phyloP scores from a whole-genome alignment of 345 rosid genomes.

The Eucalyptus pauciflora region DNA sequence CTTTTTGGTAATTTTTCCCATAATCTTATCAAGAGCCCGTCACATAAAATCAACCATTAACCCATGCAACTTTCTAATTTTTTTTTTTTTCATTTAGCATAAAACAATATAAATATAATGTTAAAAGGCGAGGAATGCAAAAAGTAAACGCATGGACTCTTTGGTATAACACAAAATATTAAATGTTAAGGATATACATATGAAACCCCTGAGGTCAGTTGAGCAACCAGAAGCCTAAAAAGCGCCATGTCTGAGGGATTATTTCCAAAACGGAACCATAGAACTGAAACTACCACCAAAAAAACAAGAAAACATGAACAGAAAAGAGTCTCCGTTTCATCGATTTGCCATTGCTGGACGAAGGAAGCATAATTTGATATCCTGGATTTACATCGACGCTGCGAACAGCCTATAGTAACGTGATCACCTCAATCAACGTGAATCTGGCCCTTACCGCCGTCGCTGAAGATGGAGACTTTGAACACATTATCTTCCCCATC shows the following conservation, averaged over 20 bases:
- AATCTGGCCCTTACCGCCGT: not conserved
- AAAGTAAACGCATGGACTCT: not conserved
- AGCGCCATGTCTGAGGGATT: not conserved
- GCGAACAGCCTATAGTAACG: not conserved
- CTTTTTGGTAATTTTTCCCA: not conserved
- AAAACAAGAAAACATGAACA: not conserved
- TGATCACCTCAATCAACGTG: not conserved
- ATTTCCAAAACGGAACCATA: not conserved
- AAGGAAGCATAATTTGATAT: not conserved
- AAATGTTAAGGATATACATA: not conserved
- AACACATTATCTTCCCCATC: not conserved
- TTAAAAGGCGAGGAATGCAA: not conserved
- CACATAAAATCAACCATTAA: not conserved
- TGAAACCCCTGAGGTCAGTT: not conserved
- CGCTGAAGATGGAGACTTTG: not conserved
- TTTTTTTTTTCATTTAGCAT: not conserved
- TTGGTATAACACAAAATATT: not conserved
- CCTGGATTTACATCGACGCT: not conserved
- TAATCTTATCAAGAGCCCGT: not conserved
- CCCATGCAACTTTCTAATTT: not conserved
- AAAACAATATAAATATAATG: not conserved
- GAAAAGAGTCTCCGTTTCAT: not conserved
- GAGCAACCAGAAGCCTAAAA: not conserved
- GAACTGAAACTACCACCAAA: not conserved
- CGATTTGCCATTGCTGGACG: not conserved